Conservation (phyloP, 345 rosid genomes). For the Adansonia digitata region DNA sequence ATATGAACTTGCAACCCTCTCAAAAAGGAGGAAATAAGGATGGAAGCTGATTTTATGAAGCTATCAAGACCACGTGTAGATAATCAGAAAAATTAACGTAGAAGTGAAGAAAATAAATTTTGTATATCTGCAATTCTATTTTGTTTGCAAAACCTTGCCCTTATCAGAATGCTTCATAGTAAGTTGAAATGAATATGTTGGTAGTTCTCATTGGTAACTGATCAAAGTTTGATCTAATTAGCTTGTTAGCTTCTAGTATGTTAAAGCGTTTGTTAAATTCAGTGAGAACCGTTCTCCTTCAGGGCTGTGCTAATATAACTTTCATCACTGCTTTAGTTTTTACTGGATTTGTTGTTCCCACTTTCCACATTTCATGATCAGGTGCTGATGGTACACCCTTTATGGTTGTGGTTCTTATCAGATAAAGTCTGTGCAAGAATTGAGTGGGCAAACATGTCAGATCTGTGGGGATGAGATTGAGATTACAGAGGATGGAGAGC, state of each 20-base stretch:
- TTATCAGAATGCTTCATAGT: neutral
- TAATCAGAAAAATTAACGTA: neutral
- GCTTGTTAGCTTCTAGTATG: neutral
- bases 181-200: neutral
- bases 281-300: neutral
- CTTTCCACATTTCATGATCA: neutral
- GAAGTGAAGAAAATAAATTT: neutral
- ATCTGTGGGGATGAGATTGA: conserved; percentile 91
- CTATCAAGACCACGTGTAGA: neutral
- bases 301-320: neutral
- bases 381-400: conserved; percentile 14
- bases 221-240: conserved; percentile 1
- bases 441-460: conserved; percentile 86
- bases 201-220: neutral
- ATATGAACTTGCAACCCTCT: neutral
- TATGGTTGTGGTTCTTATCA: conserved; percentile 23
- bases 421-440: conserved; percentile 84
- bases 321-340: neutral
- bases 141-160: neutral
- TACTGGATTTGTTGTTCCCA: neutral
- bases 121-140: neutral
- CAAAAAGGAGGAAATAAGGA: neutral
- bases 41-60: neutral
- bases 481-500: conserved; percentile 61
- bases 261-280: neutral